A percentile compares a stretch with the other conserved stretches of the same genome.
Conservation (phyloP, 2,329 filamentous ascomycete species). For the Claviceps arundinis region DNA sequence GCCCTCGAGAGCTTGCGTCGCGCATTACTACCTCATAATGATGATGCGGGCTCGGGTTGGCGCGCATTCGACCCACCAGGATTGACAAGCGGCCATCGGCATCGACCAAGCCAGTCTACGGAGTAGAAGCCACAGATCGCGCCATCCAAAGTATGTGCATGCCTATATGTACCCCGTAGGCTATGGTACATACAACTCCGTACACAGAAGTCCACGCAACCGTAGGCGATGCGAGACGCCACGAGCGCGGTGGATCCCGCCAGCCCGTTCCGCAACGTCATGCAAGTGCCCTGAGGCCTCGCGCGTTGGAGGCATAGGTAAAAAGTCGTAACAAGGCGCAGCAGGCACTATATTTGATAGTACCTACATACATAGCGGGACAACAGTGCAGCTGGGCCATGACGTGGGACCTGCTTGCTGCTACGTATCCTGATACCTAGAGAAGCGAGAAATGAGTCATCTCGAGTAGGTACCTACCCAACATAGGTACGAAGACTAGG, state of each 20-base stretch:
- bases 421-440: too few relatives aligned
- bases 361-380: too few relatives aligned
- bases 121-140: conserved; percentile 1
- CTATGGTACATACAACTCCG: neutral
- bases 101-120: too few relatives aligned
- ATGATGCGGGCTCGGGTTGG: conserved; percentile 1
- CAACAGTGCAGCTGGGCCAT: too few relatives aligned
- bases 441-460: too few relatives aligned
- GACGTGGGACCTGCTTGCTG: too few relatives aligned
- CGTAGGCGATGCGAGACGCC: conserved; percentile 5
- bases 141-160: neutral
- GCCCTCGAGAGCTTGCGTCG: conserved; percentile 1
- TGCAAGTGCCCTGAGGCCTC: conserved; percentile 1
- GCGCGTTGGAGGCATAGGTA: neutral
- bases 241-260: conserved; percentile 3
- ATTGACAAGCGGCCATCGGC: too few relatives aligned
- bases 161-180: neutral
- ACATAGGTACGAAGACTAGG: too few relatives aligned
- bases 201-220: neutral
- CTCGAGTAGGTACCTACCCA: too few relatives aligned
- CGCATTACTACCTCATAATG: neutral
- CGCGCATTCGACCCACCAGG: too few relatives aligned
- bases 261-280: neutral
- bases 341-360: neutral
- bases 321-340: neutral